Conservation (phyloP, 2,329 filamentous ascomycete genomes). For the Hymenoscyphus scutula region DNA sequence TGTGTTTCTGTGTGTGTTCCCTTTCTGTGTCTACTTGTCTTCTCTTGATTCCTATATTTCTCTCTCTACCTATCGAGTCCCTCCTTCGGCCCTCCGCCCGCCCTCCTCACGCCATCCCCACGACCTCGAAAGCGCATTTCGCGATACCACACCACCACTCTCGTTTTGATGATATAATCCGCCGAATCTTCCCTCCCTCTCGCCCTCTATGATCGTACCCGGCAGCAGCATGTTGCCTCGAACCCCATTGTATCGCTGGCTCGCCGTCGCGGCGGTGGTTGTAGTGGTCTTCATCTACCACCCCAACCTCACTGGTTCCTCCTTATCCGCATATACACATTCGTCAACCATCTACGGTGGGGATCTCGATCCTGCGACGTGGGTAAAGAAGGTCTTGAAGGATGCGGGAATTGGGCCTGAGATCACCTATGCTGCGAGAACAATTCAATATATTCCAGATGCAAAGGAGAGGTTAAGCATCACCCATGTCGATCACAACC, state of each 20-base stretch:
- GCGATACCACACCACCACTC: neutral
- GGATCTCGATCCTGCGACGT: slow-evolving; percentile 19
- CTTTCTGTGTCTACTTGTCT: neutral
- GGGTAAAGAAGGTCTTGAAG: slow-evolving; percentile 27
- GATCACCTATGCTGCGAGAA: slow-evolving; percentile 32
- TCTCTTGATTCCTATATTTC: slow-evolving; percentile 1
- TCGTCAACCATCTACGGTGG: neutral
- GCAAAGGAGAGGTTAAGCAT: slow-evolving; percentile 26
- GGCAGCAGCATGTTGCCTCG: slow-evolving; percentile 22
- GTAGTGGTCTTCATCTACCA: slow-evolving; percentile 20
- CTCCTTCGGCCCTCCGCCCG: neutral
- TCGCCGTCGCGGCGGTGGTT: slow-evolving; percentile 21
- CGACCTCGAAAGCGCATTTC: neutral
- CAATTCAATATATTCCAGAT: slow-evolving; percentile 33
- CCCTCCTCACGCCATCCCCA: neutral
- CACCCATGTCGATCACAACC: slow-evolving; percentile 29
- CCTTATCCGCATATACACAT: slow-evolving; percentile 11
- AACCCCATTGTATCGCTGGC: slow-evolving; percentile 25
- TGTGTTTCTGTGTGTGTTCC: neutral
- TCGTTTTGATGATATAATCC: slow-evolving; percentile 1
- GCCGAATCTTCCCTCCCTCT: neutral
- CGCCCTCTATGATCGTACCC: slow-evolving; percentile 9
- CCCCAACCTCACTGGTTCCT: slow-evolving; percentile 19
- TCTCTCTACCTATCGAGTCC: neutral
- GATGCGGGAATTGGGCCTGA: slow-evolving; percentile 29